Evolutionary conservation across 352 stramenopile genomes (phyloP), one percentile per base, ranked within the genome.

Genomic region (Peronospora destructor): DNA sequence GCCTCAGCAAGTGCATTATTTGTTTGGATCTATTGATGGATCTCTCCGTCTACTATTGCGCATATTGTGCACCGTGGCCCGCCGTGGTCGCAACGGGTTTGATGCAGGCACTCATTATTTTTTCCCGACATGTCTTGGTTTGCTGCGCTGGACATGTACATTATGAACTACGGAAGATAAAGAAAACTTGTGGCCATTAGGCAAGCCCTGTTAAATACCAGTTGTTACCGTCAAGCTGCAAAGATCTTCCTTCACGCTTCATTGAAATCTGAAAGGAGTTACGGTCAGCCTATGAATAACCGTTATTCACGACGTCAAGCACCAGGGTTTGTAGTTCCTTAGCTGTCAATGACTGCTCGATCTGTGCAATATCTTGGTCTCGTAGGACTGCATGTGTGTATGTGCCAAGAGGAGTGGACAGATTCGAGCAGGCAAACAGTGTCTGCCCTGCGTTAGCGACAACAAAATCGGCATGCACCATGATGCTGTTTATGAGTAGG

Each of bases 381-480:
- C 76, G 72, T 30, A 91, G 33, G 6, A 90, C 65, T 0, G 76
- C 78, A 45, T 73, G 67, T 23, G 59, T 57, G 47, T 90, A 91
- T 14, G 56, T 74, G 2, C 81, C 81, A 6, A 92, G 55, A 13
- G 81, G 78, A 29, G 78, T 89, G 7, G 58, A 45, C 9, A 92
- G 64, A 43, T 79, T 68, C 13, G 56, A 63, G 26, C 63, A 68
- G 1, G 58, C 81, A 19, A 90, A 80, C 25, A 91, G 67, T 33
- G 66, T 83, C 46, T 91, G 81, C 2, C 65, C 66, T n/a, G 58
- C 75, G 38, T 90, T 92, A 11, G 64, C 32, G 7, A 66, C 42
- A 12, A 87, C 12, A 9, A 47, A 32, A 13, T 71, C 61, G 0
- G 74, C 68, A 14, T 61, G 51, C 30, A 85, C 70, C 10, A 77